Conservation (phyloP, 768 basidiomycete genomes). For the Hysterangium stoloniferum region DNA sequence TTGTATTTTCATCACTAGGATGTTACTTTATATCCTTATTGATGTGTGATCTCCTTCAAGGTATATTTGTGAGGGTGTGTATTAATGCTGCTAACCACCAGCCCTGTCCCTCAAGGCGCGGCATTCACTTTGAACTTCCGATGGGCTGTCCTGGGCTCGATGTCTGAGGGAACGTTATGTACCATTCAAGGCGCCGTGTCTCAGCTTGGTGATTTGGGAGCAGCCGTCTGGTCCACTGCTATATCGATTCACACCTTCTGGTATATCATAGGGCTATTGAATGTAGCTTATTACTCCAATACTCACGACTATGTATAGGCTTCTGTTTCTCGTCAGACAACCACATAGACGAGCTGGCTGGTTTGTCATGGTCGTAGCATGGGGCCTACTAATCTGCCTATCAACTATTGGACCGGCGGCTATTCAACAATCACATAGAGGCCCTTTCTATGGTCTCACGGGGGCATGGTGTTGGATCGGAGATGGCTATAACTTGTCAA, state of each 20-base stretch:
- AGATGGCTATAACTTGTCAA: neutral
- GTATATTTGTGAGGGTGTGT: no score
- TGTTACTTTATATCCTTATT: constrained; percentile 9
- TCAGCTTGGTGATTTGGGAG: constrained; percentile 10
- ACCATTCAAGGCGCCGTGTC: constrained; percentile 7
- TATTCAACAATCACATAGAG: neutral
- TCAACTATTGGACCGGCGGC: constrained; percentile 5
- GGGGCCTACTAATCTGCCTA: constrained; percentile 4
- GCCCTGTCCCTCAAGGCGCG: neutral
- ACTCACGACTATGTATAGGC: neutral
- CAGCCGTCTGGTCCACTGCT: constrained; percentile 9
- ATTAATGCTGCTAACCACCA: neutral
- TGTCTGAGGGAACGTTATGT: neutral
- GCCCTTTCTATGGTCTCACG: constrained; percentile 1
- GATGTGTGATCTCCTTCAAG: constrained; percentile 8
- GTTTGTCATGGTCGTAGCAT: neutral
- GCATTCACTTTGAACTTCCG: constrained; percentile 4
- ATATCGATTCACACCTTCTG: constrained; percentile 9
- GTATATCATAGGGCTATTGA: neutral
- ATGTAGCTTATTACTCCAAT: neutral
- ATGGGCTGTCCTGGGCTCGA: neutral
- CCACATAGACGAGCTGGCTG: constrained; percentile 1
- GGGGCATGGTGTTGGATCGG: constrained; percentile 12
- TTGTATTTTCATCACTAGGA: constrained; percentile 6
- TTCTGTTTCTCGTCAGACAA: constrained; percentile 9